A percentile compares a stretch with the other conserved stretches of the same genome.
Evolutionary conservation across 805 yeast genomes (phyloP).

Genomic region (Wickerhamiella vanderwaltii): DNA sequence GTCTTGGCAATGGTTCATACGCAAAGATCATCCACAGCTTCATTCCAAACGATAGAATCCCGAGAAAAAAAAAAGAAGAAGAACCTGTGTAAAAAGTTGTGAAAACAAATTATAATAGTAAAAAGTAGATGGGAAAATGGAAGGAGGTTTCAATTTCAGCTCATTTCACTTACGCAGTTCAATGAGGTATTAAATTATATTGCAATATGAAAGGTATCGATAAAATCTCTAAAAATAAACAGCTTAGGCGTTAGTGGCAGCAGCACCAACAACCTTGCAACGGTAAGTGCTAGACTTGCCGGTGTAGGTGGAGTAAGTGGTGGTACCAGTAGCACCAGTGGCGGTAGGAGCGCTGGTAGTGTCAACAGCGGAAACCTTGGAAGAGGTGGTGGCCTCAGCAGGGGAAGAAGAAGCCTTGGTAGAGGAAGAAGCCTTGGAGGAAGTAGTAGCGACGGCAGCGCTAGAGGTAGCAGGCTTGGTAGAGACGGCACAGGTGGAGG

Average conservation of each 20-base stretch:
- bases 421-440: neutral
- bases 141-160: too few species aligned
- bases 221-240: too few species aligned
- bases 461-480: neutral
- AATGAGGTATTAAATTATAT: too few species aligned
- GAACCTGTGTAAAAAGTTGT: neutral
- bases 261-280: slow-evolving; percentile 9
- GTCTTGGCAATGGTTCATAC: too few species aligned
- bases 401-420: neutral
- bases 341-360: neutral
- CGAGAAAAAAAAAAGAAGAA: too few species aligned
- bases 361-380: neutral
- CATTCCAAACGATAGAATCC: too few species aligned
- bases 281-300: slow-evolving; percentile 6
- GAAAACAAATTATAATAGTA: neutral
- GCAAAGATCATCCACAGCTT: too few species aligned
- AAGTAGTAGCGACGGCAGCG: neutral
- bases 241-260: neutral
- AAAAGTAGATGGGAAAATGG: neutral
- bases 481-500: neutral
- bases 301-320: slow-evolving; percentile 6
- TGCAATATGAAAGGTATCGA: too few species aligned
- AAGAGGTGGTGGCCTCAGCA: neutral
- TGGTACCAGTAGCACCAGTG: neutral
- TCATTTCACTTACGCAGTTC: too few species aligned